Evolutionary conservation across 306 rosid species (phyloP).

Genomic region (Prunus mira): DNA sequence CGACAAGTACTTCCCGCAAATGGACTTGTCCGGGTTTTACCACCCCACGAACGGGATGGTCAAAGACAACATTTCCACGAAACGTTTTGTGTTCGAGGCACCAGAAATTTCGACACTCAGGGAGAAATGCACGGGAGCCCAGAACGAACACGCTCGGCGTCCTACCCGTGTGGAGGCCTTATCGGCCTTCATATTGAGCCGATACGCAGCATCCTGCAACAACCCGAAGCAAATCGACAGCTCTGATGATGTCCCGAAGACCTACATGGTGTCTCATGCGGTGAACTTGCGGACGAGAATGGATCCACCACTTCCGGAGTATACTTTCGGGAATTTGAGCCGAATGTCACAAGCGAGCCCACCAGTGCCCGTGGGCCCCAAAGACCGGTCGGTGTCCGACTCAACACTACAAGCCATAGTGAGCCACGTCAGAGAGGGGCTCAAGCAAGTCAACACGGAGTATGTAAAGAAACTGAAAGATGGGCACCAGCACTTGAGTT

Average conservation of each 20-base stretch:
- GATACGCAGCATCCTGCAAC: slow-evolving; percentile 17
- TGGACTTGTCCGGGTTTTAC: slow-evolving; percentile 13
- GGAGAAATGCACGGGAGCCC: neutral
- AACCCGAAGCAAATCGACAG: slow-evolving; percentile 1
- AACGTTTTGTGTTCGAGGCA: slow-evolving; percentile 27
- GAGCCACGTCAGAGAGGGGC: slow-evolving; percentile 15
- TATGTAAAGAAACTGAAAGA: slow-evolving; percentile 5
- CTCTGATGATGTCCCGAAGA: neutral
- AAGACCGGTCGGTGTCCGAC: neutral
- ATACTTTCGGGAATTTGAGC: slow-evolving; percentile 32
- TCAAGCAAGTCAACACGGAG: slow-evolving; percentile 10
- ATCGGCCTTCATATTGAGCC: slow-evolving; percentile 39
- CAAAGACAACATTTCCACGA: slow-evolving; percentile 13
- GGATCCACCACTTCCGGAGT: slow-evolving; percentile 32
- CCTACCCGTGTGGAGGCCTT: slow-evolving; percentile 44
- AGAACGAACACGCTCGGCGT: neutral
- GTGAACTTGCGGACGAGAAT: slow-evolving; percentile 35
- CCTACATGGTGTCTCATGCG: slow-evolving; percentile 18
- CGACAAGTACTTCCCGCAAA: slow-evolving; percentile 33
- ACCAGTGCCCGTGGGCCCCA: neutral
- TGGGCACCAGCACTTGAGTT: neutral
- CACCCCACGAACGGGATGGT: neutral
- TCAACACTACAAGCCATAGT: neutral
- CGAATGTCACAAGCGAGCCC: neutral
- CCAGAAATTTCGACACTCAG: slow-evolving; percentile 12